These are phyloP conservation scores for Leishmania arabica DNA, from an alignment of 208 protist species.

Conservation along the genomic window DNA sequence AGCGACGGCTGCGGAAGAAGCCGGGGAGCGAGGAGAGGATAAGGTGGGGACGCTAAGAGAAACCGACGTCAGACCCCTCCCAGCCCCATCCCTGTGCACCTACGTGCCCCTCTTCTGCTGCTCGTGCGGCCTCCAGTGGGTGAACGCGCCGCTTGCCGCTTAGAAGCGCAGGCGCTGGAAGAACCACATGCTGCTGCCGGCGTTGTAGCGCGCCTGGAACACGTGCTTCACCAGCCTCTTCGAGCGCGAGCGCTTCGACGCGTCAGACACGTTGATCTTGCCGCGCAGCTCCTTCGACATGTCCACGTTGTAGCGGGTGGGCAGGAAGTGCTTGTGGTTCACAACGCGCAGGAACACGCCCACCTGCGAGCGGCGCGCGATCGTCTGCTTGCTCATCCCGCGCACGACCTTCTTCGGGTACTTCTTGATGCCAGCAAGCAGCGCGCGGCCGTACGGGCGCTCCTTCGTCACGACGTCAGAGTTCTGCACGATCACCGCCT, in stretches of 20 bases:
- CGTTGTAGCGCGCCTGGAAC: slow-evolving; percentile 96
- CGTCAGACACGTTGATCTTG: slow-evolving; percentile 92
- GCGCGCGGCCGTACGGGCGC: slow-evolving; percentile 94
- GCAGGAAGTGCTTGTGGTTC: slow-evolving; percentile 99
- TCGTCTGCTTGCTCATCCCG: slow-evolving; percentile 94
- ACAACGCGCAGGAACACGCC: slow-evolving; percentile 97
- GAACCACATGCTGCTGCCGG: slow-evolving; percentile 98
- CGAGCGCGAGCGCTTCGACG: slow-evolving; percentile 87
- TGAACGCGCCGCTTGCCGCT: slow-evolving; percentile 26
- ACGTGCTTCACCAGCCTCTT: slow-evolving; percentile 87
- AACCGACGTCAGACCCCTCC: not conserved
- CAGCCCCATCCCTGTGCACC: not conserved
- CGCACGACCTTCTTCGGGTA: slow-evolving; percentile 95
- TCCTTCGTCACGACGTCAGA: slow-evolving; percentile 90
- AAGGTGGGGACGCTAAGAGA: not conserved
- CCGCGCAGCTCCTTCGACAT: slow-evolving; percentile 90
- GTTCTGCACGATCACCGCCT: slow-evolving; percentile 98
- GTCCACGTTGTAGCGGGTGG: slow-evolving; percentile 96
- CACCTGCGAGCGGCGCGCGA: slow-evolving; percentile 92
- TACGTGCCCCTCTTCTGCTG: not conserved
- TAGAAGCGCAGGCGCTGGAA: slow-evolving; percentile 99
- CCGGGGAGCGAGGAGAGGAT: not conserved
- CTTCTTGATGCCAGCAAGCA: slow-evolving; percentile 97
- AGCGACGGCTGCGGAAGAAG: not conserved
- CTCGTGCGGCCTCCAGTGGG: not conserved